These are phyloP conservation scores for Serpula lacrymans DNA, from an alignment of 768 basidiomycete species.

Conservation along the genomic window DNA sequence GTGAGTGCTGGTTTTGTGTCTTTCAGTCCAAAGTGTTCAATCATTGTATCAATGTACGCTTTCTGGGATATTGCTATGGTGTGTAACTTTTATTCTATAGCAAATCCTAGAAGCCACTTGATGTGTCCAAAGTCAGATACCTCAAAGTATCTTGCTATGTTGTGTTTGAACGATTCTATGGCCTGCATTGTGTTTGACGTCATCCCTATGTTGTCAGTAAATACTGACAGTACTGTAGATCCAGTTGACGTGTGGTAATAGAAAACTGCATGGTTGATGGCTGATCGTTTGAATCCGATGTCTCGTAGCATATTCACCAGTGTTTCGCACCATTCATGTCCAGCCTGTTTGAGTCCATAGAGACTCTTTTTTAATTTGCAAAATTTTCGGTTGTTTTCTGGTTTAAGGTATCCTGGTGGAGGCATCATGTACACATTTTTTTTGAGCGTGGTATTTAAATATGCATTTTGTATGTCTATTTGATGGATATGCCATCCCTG, in stretches of 20 bases:
- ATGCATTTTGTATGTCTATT: conserved; percentile 10
- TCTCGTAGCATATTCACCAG: conserved; percentile 2
- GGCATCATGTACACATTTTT: conserved; percentile 21
- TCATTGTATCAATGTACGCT: conserved; percentile 19
- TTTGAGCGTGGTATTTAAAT: conserved; percentile 11
- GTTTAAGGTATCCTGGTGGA: conserved; percentile 15
- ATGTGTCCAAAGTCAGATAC: conserved; percentile 28
- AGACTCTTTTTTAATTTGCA: conserved; percentile 23
- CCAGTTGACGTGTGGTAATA: background rate
- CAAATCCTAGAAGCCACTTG: conserved; percentile 29
- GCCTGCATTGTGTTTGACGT: background rate
- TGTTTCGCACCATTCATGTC: conserved; percentile 17
- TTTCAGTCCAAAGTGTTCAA: background rate
- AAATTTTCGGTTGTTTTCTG: conserved; percentile 7
- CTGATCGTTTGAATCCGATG: conserved; percentile 5
- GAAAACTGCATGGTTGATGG: conserved; percentile 5
- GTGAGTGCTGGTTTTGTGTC: background rate
- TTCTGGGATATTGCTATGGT: conserved; percentile 25
- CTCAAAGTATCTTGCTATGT: conserved; percentile 24
- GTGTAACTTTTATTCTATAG: conserved; percentile 16
- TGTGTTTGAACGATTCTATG: conserved; percentile 2
- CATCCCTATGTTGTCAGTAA: conserved; percentile 4
- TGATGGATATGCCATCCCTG: conserved; percentile 14
- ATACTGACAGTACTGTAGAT: conserved; percentile 1
- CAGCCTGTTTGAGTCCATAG: conserved; percentile 29